These are phyloP conservation scores for Penicillium thymicola DNA, from an alignment of 2,329 filamentous ascomycete genomes.

Conservation along the genomic window DNA sequence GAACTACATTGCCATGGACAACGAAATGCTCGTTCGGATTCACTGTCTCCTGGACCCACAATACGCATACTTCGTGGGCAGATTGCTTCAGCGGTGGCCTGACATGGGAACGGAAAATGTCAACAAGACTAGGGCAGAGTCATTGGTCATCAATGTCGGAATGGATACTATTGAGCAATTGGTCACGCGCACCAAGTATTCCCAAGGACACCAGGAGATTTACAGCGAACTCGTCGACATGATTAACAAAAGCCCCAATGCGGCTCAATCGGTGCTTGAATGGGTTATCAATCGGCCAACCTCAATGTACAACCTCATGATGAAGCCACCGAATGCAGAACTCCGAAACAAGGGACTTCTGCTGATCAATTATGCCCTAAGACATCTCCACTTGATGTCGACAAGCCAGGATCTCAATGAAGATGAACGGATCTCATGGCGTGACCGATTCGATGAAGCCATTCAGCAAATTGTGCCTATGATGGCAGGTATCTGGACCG, in stretches of 20 bases:
- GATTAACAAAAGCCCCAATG: slow-evolving; percentile 51
- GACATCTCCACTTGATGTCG: slow-evolving; percentile 49
- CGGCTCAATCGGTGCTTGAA: slow-evolving; percentile 58
- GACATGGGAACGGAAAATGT: slow-evolving; percentile 51
- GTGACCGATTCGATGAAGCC: slow-evolving; percentile 26
- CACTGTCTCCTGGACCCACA: slow-evolving; percentile 76
- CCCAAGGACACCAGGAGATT: slow-evolving; percentile 59
- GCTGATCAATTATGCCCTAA: slow-evolving; percentile 54
- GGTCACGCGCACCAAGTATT: slow-evolving; percentile 66
- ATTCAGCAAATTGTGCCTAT: slow-evolving; percentile 42
- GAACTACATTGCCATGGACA: slow-evolving; percentile 65
- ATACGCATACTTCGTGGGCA: slow-evolving; percentile 65
- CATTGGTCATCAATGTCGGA: slow-evolving; percentile 41
- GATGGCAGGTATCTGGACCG: slow-evolving; percentile 58
- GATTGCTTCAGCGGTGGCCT: slow-evolving; percentile 58
- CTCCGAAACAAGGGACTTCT: slow-evolving; percentile 55
- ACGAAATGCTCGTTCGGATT: slow-evolving; percentile 68
- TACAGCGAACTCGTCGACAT: slow-evolving; percentile 52
- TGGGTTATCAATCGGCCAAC: slow-evolving; percentile 59
- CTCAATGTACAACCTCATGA: slow-evolving; percentile 62
- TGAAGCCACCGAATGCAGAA: slow-evolving; percentile 56
- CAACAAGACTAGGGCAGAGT: slow-evolving; percentile 46
- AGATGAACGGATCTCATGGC: slow-evolving; percentile 24
- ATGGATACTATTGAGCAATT: slow-evolving; percentile 70
- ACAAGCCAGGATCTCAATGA: slow-evolving; percentile 25